phyloP scores from a whole-genome alignment of 78 protist species.

The Tieghemostelium lacteum region DNA sequence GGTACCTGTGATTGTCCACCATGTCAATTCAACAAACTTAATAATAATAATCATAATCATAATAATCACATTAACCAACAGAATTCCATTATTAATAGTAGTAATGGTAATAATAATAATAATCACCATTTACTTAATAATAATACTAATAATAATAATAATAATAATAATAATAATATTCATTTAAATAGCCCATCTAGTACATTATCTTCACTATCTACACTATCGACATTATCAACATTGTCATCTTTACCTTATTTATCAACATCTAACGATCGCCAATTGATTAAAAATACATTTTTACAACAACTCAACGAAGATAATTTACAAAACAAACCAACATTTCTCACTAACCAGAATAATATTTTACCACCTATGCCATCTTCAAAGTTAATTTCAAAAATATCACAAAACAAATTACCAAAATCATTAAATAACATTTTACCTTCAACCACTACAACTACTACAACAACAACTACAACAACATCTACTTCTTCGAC shows the following conservation, averaged over 20 bases:
- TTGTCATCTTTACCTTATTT: not conserved
- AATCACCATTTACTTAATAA: too few species aligned
- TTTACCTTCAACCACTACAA: not conserved
- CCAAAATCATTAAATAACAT: not conserved
- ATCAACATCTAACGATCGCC: not conserved
- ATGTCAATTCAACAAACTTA: constrained; percentile 1
- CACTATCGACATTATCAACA: not conserved
- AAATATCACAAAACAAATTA: not conserved
- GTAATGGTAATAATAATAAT: not conserved
- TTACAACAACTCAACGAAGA: not conserved
- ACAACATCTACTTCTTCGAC: not conserved
- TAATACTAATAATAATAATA: constrained; percentile 1
- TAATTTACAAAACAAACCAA: not conserved
- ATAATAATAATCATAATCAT: not conserved
- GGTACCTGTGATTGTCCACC: constrained; percentile 27
- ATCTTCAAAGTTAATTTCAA: not conserved
- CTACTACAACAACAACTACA: not conserved
- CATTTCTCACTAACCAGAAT: too few species aligned
- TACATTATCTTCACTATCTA: not conserved
- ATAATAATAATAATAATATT: not conserved
- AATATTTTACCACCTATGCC: too few species aligned
- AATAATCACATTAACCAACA: not conserved
- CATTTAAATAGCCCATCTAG: not conserved
- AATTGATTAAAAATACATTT: not conserved
- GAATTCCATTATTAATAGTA: not conserved